phyloP scores from a whole-genome alignment of 495 filamentous ascomycete species.

The Bacidia gigantensis region DNA sequence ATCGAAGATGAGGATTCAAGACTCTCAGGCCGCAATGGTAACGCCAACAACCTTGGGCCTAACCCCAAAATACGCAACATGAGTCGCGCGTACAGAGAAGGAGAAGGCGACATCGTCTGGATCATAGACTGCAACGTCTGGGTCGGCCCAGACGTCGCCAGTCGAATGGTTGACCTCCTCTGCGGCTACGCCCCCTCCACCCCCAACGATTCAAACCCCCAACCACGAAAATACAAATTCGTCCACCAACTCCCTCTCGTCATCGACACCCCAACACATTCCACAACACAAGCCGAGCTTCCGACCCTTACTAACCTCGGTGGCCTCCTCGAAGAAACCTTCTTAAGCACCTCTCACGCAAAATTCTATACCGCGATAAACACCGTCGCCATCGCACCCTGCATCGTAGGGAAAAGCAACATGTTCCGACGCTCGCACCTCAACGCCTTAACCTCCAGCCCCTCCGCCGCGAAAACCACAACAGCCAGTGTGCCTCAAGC shows the following conservation, averaged over 20 bases:
- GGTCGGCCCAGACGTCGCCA: conserved; percentile 64
- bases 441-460: conserved; percentile 53
- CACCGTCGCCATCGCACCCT: conserved; percentile 78
- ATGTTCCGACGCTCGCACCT: conserved; percentile 95
- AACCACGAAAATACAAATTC: conserved; percentile 64
- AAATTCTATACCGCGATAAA: conserved; percentile 99
- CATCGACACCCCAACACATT: conserved; percentile 30
- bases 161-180: conserved; percentile 75
- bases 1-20: conserved; percentile 83
- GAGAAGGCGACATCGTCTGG: conserved; percentile 85
- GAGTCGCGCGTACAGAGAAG: conserved; percentile 89
- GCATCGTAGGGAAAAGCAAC: conserved; percentile 92
- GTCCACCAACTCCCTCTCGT: conserved; percentile 88
- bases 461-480: conserved; percentile 24
- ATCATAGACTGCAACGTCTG: conserved; percentile 95
- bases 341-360: conserved; percentile 84
- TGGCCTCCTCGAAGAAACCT: conserved; percentile 84
- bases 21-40: conserved; percentile 39
- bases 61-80: conserved; percentile 98
- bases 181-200: conserved; percentile 44
- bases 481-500: conserved; percentile 17
- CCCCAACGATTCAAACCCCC: conserved; percentile 8
- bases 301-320: conserved; percentile 29
- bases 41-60: conserved; percentile 55
- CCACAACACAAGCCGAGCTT: background rate